These are phyloP conservation scores for Hondaea fermentalgiana DNA, from an alignment of 108 stramenopile genomes.

Conservation along the genomic window DNA sequence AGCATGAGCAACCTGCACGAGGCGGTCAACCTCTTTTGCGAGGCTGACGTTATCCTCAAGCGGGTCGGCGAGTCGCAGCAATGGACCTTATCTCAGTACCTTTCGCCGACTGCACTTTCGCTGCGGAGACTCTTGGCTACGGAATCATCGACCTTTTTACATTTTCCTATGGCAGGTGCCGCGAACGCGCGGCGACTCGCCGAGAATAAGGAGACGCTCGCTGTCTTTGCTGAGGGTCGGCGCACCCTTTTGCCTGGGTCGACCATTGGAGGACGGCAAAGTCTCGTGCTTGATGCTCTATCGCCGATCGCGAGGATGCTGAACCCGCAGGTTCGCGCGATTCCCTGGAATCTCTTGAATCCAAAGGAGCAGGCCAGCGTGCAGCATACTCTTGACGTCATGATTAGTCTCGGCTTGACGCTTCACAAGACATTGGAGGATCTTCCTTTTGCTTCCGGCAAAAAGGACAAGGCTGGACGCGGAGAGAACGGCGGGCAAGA, in stretches of 20 bases:
- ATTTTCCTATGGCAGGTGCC: not conserved
- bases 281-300: conserved; percentile 1
- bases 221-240: not conserved
- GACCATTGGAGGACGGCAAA: not conserved
- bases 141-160: not conserved
- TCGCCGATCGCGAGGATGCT: not conserved
- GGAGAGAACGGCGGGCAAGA: too few relatives aligned
- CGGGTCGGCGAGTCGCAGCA: not conserved
- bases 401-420: not conserved
- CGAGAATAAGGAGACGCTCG: not conserved
- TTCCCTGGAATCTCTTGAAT: not conserved
- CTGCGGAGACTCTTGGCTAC: not conserved
- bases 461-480: too few relatives aligned
- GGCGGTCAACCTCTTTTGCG: not conserved
- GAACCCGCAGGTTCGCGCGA: not conserved
- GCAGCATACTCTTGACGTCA: not conserved
- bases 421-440: not conserved
- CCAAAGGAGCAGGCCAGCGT: not conserved
- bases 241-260: not conserved
- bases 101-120: not conserved
- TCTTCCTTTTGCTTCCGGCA: not conserved
- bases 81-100: not conserved
- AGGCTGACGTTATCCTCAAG: not conserved
- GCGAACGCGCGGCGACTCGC: not conserved
- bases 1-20: not conserved